These are phyloP conservation scores for Xylariaceae sp. DNA, from an alignment of 2,329 filamentous ascomycete species.

Conservation along the genomic window DNA sequence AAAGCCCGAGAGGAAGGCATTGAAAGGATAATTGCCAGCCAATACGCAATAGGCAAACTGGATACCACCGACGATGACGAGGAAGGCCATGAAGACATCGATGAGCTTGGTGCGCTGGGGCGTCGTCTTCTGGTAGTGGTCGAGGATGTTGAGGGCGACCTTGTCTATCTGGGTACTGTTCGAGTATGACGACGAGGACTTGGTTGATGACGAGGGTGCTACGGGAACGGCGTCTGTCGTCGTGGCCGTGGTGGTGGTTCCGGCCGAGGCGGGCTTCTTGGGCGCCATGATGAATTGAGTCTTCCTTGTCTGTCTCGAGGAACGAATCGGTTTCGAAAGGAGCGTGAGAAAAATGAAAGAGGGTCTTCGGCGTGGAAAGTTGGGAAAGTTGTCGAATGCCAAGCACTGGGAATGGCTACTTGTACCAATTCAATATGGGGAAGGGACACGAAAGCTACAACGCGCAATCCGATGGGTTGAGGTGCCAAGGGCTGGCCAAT, in stretches of 20 bases:
- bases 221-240: no score
- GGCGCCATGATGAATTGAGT: constrained; percentile 51
- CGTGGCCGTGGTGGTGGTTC: constrained; percentile 19
- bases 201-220: no score
- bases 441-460: constrained; percentile 37
- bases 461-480: constrained; percentile 7
- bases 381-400: background rate
- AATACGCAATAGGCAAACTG: constrained; percentile 93
- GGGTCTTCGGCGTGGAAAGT: background rate
- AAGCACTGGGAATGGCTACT: background rate
- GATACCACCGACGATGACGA: constrained; percentile 78
- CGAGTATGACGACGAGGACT: constrained; percentile 26
- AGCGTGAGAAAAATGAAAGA: background rate
- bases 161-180: constrained; percentile 41
- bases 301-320: constrained; percentile 12
- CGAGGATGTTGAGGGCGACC: constrained; percentile 67
- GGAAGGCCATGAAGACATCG: constrained; percentile 84
- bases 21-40: constrained; percentile 97
- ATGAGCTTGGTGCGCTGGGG: constrained; percentile 89
- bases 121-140: constrained; percentile 75
- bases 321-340: no score
- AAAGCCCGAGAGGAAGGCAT: constrained; percentile 96
- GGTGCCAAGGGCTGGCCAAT: constrained; percentile 18
- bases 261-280: constrained; percentile 42
- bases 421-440: background rate